These are phyloP conservation scores for Syzygium jambos DNA, from an alignment of 345 rosid genomes.

Conservation along the genomic window DNA sequence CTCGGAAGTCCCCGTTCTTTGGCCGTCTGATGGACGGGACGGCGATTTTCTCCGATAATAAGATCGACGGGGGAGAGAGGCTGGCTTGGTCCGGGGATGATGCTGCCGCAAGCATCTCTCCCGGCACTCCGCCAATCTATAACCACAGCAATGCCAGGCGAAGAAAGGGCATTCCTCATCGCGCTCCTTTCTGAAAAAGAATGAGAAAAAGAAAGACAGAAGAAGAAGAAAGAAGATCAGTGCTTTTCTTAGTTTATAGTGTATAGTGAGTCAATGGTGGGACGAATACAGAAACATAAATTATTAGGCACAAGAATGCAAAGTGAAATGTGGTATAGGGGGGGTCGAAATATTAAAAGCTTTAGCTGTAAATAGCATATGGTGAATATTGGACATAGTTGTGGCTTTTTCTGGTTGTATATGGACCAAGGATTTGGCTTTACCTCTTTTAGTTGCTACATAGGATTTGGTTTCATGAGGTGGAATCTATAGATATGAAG, in stretches of 20 bases:
- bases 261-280: not conserved
- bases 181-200: conserved; percentile 9
- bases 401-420: not conserved
- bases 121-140: conserved; percentile 29
- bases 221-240: not conserved
- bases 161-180: conserved; percentile 43
- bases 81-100: conserved; percentile 23
- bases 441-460: not conserved
- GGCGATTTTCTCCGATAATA: conserved; percentile 27
- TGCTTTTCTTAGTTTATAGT: not conserved
- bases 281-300: not conserved
- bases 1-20: conserved; percentile 43
- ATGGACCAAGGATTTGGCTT: not conserved
- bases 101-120: conserved; percentile 16
- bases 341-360: not conserved
- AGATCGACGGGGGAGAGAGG: conserved; percentile 20
- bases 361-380: not conserved
- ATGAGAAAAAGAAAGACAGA: not conserved
- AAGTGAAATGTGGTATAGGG: not conserved
- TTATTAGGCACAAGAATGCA: not conserved
- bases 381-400: not conserved
- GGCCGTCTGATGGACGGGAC: conserved; percentile 55
- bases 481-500: not conserved
- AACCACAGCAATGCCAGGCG: conserved; percentile 37
- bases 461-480: not conserved